Conservation (phyloP, 1,284 basidiomycete species). For the Boletus hoseneyae region DNA sequence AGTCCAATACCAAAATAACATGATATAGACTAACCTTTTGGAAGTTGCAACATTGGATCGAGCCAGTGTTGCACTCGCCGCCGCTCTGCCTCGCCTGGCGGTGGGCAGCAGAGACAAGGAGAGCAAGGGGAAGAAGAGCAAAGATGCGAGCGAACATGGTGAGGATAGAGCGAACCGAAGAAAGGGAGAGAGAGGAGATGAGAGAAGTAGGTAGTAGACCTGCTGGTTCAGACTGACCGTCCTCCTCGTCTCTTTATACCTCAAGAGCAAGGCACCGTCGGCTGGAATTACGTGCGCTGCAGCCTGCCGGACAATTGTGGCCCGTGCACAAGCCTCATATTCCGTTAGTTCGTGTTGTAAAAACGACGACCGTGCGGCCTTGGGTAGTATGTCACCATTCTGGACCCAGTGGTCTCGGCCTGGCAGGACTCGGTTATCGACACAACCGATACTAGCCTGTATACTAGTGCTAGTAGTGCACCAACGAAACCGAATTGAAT, state of each 20-base stretch:
- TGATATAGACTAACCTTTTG: slow-evolving; percentile 5
- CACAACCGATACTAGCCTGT: not conserved
- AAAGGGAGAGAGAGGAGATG: too few species aligned
- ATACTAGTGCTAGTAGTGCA: not conserved
- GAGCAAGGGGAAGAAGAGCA: slow-evolving; percentile 17
- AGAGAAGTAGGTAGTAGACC: not conserved
- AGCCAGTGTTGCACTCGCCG: slow-evolving; percentile 8
- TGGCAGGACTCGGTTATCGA: not conserved
- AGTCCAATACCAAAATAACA: too few species aligned
- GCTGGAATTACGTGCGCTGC: not conserved
- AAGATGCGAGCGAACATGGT: not conserved
- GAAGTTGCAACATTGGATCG: slow-evolving; percentile 9
- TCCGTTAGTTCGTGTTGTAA: not conserved
- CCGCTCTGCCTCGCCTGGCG: slow-evolving; percentile 4
- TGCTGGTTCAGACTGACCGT: not conserved
- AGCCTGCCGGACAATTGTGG: not conserved
- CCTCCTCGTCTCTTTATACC: too few species aligned
- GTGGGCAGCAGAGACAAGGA: slow-evolving; percentile 12
- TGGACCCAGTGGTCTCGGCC: too few species aligned
- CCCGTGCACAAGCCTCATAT: not conserved
- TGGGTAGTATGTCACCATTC: too few species aligned
- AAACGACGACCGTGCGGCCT: too few species aligned
- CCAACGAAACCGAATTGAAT: too few species aligned
- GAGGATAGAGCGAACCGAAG: not conserved
- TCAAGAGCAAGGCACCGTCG: not conserved